Base-by-base conservation (phyloP, 441 rosid genomes). In the Corymbia citriodora region DNA sequence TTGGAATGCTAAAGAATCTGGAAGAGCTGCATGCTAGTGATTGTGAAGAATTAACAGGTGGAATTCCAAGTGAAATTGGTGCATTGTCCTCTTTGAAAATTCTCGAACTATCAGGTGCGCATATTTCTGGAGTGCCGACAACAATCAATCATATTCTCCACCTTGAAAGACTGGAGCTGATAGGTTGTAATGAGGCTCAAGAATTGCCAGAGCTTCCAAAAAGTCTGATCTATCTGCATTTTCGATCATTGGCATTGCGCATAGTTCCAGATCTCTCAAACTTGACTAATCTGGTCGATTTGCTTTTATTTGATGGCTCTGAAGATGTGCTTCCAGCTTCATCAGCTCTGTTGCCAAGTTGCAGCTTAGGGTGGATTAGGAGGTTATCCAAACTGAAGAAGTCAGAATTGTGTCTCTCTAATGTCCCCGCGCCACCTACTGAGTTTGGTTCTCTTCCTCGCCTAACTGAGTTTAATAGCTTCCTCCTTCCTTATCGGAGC, bases 191-290 rank as follows among this genome's bases (percentile, higher is more conserved):
- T 23, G 87, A 83, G 15, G 18, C 23, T 53, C 54, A 83, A 83
- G 87, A 27, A 83, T 53, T 83, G 33, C 33, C 33, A 53, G 21
- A 83, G 55, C 72, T 65, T n/a, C 72, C 10, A n/a, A 65, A 65
- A 65, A 65, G 72, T 65, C 72, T 7, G 6, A 65, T 65, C 10
- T 65, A 65, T 65, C 19, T 65, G 6, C 36, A 65, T n/a, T 65
- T 65, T n/a, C 72, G 0, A 65, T 65, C 36, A 65, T 65, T 0
- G 0, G 36, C 72, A 65, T 65, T 65, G 36, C 36, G 1, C 0
- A 65, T 65, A 7, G 72, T 15, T 65, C 36, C 0, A 0, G 19
- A 65, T 65, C 72, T 65, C 72, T 65, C 36, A 65, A 65, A 65
- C 72, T 65, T 65, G 72, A 65, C 72, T 65, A n/a, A 65, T 65